Evolutionary conservation across 2,329 filamentous ascomycete species (phyloP).

Genomic region (Sphaerostilbella broomeana): DNA sequence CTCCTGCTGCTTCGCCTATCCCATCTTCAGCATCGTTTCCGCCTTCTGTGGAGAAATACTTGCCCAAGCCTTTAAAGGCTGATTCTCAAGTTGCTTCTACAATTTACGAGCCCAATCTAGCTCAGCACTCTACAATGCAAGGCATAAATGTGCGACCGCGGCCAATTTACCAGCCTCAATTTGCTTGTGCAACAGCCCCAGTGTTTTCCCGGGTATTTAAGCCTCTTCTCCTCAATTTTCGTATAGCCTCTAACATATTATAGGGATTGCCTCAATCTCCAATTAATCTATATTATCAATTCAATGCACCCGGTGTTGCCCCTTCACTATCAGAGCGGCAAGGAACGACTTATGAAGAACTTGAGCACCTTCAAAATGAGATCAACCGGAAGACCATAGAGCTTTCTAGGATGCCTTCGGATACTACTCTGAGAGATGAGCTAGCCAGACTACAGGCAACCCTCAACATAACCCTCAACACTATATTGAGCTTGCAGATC

Average conservation of each 20-base stretch:
- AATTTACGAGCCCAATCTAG: neutral
- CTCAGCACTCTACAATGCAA: neutral
- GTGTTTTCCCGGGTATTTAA: neutral
- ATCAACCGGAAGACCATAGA: constrained; percentile 22
- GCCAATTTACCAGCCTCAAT: constrained; percentile 8
- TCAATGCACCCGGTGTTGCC: no score
- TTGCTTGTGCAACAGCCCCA: constrained; percentile 10
- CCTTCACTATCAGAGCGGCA: no score
- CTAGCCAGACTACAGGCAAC: constrained; percentile 23
- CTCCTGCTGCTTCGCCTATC: constrained; percentile 4
- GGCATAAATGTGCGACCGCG: neutral
- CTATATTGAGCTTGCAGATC: constrained; percentile 2
- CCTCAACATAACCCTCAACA: constrained; percentile 25
- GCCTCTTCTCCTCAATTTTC: no score
- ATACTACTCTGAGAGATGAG: constrained; percentile 19
- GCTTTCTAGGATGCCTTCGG: constrained; percentile 20
- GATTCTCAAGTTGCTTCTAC: neutral
- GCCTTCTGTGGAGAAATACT: neutral
- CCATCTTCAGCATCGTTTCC: constrained; percentile 12
- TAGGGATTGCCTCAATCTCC: no score
- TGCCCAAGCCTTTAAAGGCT: neutral
- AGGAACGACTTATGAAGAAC: constrained; percentile 16
- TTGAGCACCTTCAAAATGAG: constrained; percentile 22
- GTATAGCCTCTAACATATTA: no score
- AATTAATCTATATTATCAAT: no score